Evolutionary conservation across 192 early-diverging fungal species (phyloP).

Genomic region (Entomortierella parvispora): DNA sequence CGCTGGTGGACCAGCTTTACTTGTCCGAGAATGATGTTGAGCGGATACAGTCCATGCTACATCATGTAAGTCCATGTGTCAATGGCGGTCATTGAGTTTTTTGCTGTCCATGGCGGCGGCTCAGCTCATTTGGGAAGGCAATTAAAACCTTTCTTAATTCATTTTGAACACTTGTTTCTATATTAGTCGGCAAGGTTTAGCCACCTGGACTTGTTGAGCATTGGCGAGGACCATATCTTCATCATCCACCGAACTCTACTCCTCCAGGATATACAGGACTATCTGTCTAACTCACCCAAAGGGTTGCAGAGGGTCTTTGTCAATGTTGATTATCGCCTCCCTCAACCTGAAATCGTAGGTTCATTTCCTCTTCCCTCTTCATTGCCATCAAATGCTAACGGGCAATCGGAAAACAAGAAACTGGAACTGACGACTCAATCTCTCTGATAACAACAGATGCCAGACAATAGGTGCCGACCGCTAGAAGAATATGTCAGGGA

Average conservation of each 20-base stretch:
- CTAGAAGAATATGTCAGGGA: constrained; percentile 29
- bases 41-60: constrained; percentile 44
- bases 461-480: constrained; percentile 24
- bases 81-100: neutral
- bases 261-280: constrained; percentile 36
- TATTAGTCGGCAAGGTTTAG: constrained; percentile 37
- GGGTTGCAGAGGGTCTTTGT: constrained; percentile 45
- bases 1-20: constrained; percentile 42
- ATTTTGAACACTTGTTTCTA: neutral
- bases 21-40: constrained; percentile 44
- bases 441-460: constrained; percentile 15
- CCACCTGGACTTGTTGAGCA: constrained; percentile 35
- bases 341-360: constrained; percentile 44
- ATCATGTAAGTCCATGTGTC: constrained; percentile 51
- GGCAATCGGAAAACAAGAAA: no score
- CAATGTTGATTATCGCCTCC: constrained; percentile 44
- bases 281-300: constrained; percentile 17
- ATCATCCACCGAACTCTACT: constrained; percentile 38
- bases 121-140: neutral
- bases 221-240: constrained; percentile 48
- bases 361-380: neutral
- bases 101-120: neutral
- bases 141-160: neutral
- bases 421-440: no score
- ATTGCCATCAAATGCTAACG: neutral